These are phyloP conservation scores for Tetrapisispora namnaoensis DNA, from an alignment of 805 yeast genomes.

Conservation along the genomic window DNA sequence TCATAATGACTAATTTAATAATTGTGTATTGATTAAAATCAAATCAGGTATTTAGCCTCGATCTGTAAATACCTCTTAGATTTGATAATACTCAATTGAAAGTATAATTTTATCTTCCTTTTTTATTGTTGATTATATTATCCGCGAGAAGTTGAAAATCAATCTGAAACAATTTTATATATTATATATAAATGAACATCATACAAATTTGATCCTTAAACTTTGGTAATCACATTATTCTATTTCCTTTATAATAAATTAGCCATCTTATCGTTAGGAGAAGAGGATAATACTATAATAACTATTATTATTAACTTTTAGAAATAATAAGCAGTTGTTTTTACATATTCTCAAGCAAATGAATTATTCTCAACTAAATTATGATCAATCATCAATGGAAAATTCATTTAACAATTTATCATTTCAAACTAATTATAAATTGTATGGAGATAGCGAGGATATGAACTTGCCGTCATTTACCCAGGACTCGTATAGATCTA, in stretches of 20 bases:
- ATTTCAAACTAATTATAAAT: background rate
- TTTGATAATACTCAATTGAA: too few species aligned
- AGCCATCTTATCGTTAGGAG: background rate
- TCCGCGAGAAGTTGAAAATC: background rate
- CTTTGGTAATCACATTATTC: too few species aligned
- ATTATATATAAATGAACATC: background rate
- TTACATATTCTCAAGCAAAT: background rate
- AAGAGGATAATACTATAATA: background rate
- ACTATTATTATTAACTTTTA: background rate
- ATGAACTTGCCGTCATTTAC: background rate
- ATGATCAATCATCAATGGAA: background rate
- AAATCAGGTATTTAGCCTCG: too few species aligned
- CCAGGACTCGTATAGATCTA: background rate
- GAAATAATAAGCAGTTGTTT: background rate
- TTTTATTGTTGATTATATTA: too few species aligned
- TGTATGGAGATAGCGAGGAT: background rate
- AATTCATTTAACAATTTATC: background rate
- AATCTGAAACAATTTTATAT: background rate
- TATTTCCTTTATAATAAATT: too few species aligned
- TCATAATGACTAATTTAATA: too few species aligned
- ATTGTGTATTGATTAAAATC: too few species aligned
- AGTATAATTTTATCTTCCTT: too few species aligned
- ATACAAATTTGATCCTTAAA: too few species aligned
- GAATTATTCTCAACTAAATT: background rate
- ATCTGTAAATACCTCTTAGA: too few species aligned